phyloP scores from a whole-genome alignment of 2,329 filamentous ascomycete species.

The Dothideomycetidae sp. region DNA sequence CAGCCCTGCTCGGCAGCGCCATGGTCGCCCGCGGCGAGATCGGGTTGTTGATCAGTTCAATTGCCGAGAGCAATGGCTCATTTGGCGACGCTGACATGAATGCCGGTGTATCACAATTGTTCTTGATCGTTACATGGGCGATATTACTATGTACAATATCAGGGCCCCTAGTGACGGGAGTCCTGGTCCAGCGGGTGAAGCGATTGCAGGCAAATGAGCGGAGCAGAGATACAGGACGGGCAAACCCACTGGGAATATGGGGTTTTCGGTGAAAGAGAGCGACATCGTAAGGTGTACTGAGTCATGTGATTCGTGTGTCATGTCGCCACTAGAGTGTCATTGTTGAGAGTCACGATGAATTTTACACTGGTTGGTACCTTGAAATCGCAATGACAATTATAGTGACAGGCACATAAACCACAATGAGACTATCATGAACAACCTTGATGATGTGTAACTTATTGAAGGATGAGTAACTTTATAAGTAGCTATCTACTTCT shows the following conservation, averaged over 20 bases:
- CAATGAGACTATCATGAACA: too few species aligned
- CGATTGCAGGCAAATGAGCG: conserved; percentile 25
- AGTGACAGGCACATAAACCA: too few species aligned
- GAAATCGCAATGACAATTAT: too few species aligned
- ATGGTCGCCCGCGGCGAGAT: conserved; percentile 72
- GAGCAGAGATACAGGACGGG: not conserved
- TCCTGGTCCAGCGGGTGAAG: conserved; percentile 34
- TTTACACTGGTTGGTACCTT: too few species aligned
- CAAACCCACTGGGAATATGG: not conserved
- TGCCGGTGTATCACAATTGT: conserved; percentile 30
- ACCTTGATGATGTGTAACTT: too few species aligned
- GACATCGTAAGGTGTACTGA: too few species aligned
- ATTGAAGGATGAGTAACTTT: too few species aligned
- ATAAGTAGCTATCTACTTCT: too few species aligned
- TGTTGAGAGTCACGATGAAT: too few species aligned
- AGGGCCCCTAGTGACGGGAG: conserved; percentile 38
- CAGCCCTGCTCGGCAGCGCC: conserved; percentile 48
- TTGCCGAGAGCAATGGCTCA: conserved; percentile 44
- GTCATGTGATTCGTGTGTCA: too few species aligned
- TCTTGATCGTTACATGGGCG: conserved; percentile 41
- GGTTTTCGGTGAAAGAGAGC: not conserved
- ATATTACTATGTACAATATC: conserved; percentile 43
- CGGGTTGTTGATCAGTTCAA: conserved; percentile 57
- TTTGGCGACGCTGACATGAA: conserved; percentile 22
- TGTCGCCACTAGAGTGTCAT: too few species aligned